A percentile compares a stretch with the other conserved stretches of the same genome.
Conservation (phyloP, 768 basidiomycete genomes). For the Boletales sp. region DNA sequence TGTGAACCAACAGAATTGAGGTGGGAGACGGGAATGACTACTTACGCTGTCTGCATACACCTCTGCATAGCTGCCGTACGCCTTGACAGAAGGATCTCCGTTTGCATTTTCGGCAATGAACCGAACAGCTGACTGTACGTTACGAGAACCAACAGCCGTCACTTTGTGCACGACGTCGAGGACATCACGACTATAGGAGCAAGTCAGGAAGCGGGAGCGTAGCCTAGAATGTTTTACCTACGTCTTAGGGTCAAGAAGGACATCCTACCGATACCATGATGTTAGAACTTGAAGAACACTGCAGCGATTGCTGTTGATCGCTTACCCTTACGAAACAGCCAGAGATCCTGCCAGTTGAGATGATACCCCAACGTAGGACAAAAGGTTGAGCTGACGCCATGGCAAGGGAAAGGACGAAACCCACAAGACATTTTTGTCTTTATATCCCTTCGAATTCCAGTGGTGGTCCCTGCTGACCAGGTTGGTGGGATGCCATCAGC, state of each 20-base stretch:
- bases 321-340: slow-evolving; percentile 60
- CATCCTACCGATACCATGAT: slow-evolving; percentile 48
- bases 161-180: slow-evolving; percentile 66
- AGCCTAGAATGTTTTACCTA: slow-evolving; percentile 27
- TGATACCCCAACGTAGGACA: slow-evolving; percentile 78
- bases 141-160: slow-evolving; percentile 75
- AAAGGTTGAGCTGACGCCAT: slow-evolving; percentile 33
- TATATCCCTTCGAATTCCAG: neutral
- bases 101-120: slow-evolving; percentile 58
- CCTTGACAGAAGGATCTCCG: slow-evolving; percentile 54
- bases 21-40: slow-evolving; percentile 2
- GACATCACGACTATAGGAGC: slow-evolving; percentile 50
- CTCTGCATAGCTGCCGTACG: slow-evolving; percentile 70
- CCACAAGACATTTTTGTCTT: neutral
- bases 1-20: neutral
- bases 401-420: neutral
- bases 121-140: slow-evolving; percentile 58
- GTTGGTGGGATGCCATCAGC: neutral
- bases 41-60: slow-evolving; percentile 67
- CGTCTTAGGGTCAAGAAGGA: slow-evolving; percentile 74
- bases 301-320: neutral
- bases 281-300: neutral
- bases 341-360: slow-evolving; percentile 78
- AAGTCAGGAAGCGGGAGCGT: neutral
- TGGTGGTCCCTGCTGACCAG: neutral